Evolutionary conservation across 2,329 filamentous ascomycete species (phyloP).

Genomic region (Blastomyces percursus): DNA sequence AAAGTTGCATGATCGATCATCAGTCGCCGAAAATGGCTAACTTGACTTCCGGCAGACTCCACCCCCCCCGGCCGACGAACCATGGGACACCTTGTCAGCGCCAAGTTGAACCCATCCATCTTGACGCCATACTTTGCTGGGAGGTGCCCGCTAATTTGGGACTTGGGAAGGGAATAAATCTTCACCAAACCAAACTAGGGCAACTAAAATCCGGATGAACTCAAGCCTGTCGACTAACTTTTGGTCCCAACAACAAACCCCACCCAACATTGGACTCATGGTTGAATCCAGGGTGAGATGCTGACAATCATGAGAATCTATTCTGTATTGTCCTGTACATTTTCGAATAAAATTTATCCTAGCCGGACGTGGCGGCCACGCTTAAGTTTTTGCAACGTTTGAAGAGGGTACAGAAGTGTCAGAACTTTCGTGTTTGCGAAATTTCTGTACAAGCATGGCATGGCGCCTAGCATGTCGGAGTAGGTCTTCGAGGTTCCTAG

Average conservation of each 20-base stretch:
- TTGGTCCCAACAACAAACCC: not conserved
- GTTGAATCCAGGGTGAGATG: not conserved
- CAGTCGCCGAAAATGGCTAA: not conserved
- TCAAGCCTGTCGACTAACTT: not conserved
- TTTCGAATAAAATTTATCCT: not conserved
- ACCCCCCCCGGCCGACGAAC: not conserved
- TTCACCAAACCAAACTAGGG: not conserved
- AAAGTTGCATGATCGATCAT: not conserved
- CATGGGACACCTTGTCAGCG: not conserved
- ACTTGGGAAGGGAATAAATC: not conserved
- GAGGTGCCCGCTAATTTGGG: not conserved
- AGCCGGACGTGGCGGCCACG: not conserved
- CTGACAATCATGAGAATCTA: not conserved
- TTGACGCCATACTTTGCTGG: not conserved
- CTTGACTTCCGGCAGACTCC: conserved; percentile 7
- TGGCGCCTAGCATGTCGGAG: not conserved
- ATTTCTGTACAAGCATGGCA: not conserved
- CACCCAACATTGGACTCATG: not conserved
- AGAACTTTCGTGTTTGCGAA: not conserved
- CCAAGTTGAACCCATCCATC: not conserved
- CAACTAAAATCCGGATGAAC: not conserved
- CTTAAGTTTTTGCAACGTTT: not conserved
- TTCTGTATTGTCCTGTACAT: not conserved
- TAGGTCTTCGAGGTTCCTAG: not conserved
- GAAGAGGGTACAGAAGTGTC: not conserved